Evolutionary conservation across 2,329 filamentous ascomycete genomes (phyloP).

Genomic region (Alternaria sp.): DNA sequence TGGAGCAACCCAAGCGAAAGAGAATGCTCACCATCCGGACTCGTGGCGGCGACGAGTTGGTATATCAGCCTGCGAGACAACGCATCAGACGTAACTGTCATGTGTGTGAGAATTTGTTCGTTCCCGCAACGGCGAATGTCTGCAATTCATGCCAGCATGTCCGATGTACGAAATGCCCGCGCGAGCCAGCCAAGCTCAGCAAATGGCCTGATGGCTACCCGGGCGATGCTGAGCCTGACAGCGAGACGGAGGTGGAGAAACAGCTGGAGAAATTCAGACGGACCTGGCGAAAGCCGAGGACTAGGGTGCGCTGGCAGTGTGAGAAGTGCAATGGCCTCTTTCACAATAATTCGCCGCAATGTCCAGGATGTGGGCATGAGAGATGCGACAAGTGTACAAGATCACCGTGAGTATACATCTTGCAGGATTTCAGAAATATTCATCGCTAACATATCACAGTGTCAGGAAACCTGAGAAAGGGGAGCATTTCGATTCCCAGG

Average conservation of each 20-base stretch:
- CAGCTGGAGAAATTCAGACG: conserved; percentile 40
- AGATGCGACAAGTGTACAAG: conserved; percentile 67
- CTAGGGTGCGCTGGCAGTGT: conserved; percentile 60
- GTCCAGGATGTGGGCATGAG: conserved; percentile 65
- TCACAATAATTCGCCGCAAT: conserved; percentile 61
- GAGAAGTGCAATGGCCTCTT: conserved; percentile 68
- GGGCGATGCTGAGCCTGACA: conserved; percentile 60
- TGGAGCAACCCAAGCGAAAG: conserved; percentile 58
- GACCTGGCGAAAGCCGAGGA: conserved; percentile 54
- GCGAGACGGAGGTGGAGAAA: conserved; percentile 40
- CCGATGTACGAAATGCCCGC: conserved; percentile 80
- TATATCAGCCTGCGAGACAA: conserved; percentile 74
- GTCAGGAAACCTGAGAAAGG: conserved; percentile 63
- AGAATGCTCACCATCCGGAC: conserved; percentile 67
- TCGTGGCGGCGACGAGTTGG: conserved; percentile 71
- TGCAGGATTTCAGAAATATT: background rate
- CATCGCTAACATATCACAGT: conserved; percentile 38
- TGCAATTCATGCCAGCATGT: conserved; percentile 74
- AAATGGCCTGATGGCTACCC: conserved; percentile 75
- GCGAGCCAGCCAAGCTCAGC: conserved; percentile 75
- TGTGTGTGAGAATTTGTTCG: conserved; percentile 70
- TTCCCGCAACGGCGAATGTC: conserved; percentile 57
- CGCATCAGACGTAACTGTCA: conserved; percentile 79
- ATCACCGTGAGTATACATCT: conserved; percentile 50
- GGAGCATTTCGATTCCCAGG: conserved; percentile 66